Evolutionary conservation across 2,329 filamentous ascomycete genomes (phyloP), one percentile per base, ranked within the genome.

Genomic region (Alternaria gaisen): DNA sequence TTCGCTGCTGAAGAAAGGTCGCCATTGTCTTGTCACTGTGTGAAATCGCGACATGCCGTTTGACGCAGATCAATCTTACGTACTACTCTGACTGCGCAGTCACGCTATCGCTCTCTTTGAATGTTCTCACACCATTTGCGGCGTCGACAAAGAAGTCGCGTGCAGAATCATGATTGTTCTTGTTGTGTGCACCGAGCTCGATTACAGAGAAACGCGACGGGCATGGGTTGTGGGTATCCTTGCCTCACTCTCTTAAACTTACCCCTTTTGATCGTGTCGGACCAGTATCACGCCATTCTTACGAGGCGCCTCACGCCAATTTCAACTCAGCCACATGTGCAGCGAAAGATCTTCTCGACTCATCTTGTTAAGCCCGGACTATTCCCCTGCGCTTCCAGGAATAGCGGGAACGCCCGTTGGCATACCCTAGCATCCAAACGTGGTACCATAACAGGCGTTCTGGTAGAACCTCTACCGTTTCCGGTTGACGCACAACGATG

Each of bases 201-300:
- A 36, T 36, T 24, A 8, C 20, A 38, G 32, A 50, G 24, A 10
- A 38, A 36, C 20, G 32, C 32, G 46, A 50, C 16, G 20, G 12
- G 16, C 32, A 50, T 14, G 46, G 24, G 46, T 24, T 50, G 4
- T 50, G 32, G 32, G 30, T 36, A 38, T 50, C 46, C 46, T 26
- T 38, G 32, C 32, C 46, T 34, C 18, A 16, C 12, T 24, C 40
- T 42, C 20, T n/a, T 50, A 47, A n/a, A 28, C 41, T 52, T 56
- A 47, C 46, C 26, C n/a, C 18, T 26, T 40, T 26, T 41, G 53
- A 28, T 24, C 20, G 18, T 34, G 34, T 58, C 44, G 59, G 58
- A 28, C 55, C 65, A 73, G 52, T 56, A 28, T 72, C 65, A 68
- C 65, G 68, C 66, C 63, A 72, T 48, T 52, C 44, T 65, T 59